Conservation (phyloP, 2,329 filamentous ascomycete genomes). For the Epichloe glyceriae region DNA sequence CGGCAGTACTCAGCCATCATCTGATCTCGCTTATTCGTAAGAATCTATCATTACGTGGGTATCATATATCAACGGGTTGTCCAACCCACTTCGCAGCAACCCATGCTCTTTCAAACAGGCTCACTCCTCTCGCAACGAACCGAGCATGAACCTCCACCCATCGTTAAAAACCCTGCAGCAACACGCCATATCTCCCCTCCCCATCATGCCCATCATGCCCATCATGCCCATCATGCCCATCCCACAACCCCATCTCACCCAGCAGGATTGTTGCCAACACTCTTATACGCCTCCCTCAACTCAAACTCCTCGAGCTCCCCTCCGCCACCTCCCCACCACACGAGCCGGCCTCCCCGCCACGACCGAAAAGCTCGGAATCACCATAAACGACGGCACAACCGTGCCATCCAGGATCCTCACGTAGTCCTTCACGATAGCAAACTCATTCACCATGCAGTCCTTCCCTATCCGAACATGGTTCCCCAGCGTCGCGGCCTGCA, state of each 20-base stretch:
- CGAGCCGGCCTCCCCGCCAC: slow-evolving; percentile 74
- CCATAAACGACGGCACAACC: slow-evolving; percentile 76
- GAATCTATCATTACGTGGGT: neutral
- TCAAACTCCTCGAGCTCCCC: slow-evolving; percentile 51
- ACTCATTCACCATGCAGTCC: slow-evolving; percentile 66
- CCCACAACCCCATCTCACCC: slow-evolving; percentile 6
- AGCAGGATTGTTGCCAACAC: slow-evolving; percentile 42
- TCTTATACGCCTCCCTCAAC: slow-evolving; percentile 50
- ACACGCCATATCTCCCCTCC: too few relatives aligned
- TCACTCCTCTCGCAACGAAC: too few relatives aligned
- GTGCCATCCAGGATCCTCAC: slow-evolving; percentile 76
- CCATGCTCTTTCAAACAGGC: too few relatives aligned
- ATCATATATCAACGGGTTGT: too few relatives aligned
- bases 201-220: neutral
- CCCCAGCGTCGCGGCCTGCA: slow-evolving; percentile 74
- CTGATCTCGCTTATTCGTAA: neutral
- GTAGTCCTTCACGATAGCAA: slow-evolving; percentile 88
- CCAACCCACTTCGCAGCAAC: too few relatives aligned
- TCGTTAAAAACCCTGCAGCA: too few relatives aligned
- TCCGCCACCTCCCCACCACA: slow-evolving; percentile 69
- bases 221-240: neutral
- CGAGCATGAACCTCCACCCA: too few relatives aligned
- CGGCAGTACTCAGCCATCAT: neutral
- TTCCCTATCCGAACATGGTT: slow-evolving; percentile 77
- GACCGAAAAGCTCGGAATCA: slow-evolving; percentile 82